Percentiles rank a stretch among this genome's conserved stretches.
phyloP scores from a whole-genome alignment of 768 basidiomycete species.

The Antrodiella citrinella region DNA sequence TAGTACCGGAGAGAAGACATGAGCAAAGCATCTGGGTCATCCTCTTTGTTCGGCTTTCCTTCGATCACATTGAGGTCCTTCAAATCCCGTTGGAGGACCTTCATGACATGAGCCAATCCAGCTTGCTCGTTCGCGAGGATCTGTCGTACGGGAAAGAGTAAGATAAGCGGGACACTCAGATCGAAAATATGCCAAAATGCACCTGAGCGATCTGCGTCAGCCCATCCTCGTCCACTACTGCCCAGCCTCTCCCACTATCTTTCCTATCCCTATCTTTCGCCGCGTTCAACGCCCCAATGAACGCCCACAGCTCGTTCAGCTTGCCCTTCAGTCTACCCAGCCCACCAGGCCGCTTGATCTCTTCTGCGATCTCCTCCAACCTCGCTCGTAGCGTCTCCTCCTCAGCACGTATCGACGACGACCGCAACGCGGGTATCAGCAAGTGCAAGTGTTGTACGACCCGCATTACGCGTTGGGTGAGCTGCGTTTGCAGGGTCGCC shows the following conservation, averaged over 20 bases:
- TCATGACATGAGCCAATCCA: slow-evolving; percentile 73
- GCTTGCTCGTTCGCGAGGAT: slow-evolving; percentile 73
- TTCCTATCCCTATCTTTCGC: slow-evolving; percentile 44
- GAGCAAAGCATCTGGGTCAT: slow-evolving; percentile 22
- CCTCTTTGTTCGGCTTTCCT: slow-evolving; percentile 24
- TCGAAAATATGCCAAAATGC: slow-evolving; percentile 12
- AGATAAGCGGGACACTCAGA: slow-evolving; percentile 5
- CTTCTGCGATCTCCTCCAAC: slow-evolving; percentile 70
- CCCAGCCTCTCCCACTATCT: slow-evolving; percentile 55
- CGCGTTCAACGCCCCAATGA: slow-evolving; percentile 63
- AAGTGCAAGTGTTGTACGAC: slow-evolving; percentile 73
- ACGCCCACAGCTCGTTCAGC: slow-evolving; percentile 79
- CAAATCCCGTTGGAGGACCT: slow-evolving; percentile 54
- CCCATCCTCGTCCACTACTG: slow-evolving; percentile 83
- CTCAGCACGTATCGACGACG: slow-evolving; percentile 67
- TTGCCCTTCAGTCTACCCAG: slow-evolving; percentile 60
- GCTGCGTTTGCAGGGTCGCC: slow-evolving; percentile 53
- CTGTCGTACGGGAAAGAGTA: slow-evolving; percentile 24
- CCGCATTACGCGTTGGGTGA: slow-evolving; percentile 60
- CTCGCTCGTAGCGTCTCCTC: slow-evolving; percentile 68
- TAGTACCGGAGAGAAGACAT: too few relatives aligned
- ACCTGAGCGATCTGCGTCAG: slow-evolving; percentile 71
- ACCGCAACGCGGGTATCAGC: slow-evolving; percentile 68
- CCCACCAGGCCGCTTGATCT: slow-evolving; percentile 45
- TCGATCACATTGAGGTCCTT: slow-evolving; percentile 61